These are phyloP conservation scores for Cryptosporidium bovis DNA, from an alignment of 169 alveolate species.

Conservation along the genomic window DNA sequence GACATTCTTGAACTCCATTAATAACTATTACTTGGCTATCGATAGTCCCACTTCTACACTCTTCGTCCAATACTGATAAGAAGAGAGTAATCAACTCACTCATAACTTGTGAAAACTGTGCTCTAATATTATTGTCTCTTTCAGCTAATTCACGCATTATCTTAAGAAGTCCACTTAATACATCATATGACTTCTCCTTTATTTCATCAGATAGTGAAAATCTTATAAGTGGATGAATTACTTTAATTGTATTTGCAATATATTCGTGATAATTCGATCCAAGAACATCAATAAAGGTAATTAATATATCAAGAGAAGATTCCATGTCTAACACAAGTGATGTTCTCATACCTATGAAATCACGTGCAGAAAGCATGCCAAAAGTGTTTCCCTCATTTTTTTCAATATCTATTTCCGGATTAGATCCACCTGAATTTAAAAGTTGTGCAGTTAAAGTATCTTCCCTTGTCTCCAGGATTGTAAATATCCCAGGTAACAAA, in stretches of 20 bases:
- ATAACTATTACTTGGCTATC: conserved; percentile 69
- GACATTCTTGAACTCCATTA: conserved; percentile 51
- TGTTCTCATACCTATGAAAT: conserved; percentile 69
- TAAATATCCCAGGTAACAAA: conserved; percentile 82
- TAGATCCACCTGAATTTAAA: conserved; percentile 29
- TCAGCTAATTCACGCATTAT: conserved; percentile 66
- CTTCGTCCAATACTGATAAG: conserved; percentile 58
- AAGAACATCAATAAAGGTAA: conserved; percentile 56
- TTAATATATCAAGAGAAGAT: conserved; percentile 60
- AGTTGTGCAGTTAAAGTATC: conserved; percentile 39
- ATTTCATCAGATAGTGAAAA: conserved; percentile 71
- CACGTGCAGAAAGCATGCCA: conserved; percentile 54
- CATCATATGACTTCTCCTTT: conserved; percentile 64
- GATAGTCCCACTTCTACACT: conserved; percentile 54
- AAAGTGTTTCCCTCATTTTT: conserved; percentile 27
- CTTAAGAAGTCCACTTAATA: conserved; percentile 49
- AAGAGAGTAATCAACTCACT: conserved; percentile 46
- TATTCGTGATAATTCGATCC: conserved; percentile 57
- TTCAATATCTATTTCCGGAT: conserved; percentile 6
- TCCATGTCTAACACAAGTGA: conserved; percentile 67
- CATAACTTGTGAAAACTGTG: conserved; percentile 44
- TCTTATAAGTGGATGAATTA: conserved; percentile 66
- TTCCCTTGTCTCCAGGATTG: conserved; percentile 43
- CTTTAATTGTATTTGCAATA: conserved; percentile 55
- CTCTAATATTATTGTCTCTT: conserved; percentile 28